Base-by-base conservation (phyloP, 805 yeast genomes). In the Ogataea chonburiensis region DNA sequence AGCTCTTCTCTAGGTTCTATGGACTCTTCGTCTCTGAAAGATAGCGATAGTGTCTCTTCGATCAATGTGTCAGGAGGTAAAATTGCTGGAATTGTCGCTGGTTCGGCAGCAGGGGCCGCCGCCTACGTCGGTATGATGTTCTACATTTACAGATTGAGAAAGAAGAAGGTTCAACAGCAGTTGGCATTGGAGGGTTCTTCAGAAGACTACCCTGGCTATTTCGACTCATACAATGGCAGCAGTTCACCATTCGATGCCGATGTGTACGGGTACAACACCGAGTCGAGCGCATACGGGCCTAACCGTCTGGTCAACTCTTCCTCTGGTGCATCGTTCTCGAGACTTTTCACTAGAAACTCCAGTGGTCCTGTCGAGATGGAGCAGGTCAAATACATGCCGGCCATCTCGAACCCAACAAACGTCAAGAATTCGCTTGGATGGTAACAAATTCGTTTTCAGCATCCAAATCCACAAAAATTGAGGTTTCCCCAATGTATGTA, bases 41-140 rank as follows among this genome's bases (percentile, higher is more conserved):
- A 11, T 17, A 7, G 28, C n/a, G 25, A 38, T 20, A 37, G 52
- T 4, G 42, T 50, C 8, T 30, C 38, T 23, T 25, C 43, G 5
- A 15, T 34, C 11, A 41, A 33, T 31, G 43, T 34, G 17, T 49
- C 32, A 16, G 58, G 52, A 4, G 47, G 51, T 5, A 71, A 71
- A 43, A 71, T 86, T 16, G 81, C 84, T 17, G 96, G 95, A 23
- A 75, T 88, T 35, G 80, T 91, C 10, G 71, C 86, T 25, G 96
- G 97, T 30, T 79, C 94, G 5, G 79, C 86, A 19, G 77, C 75
- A 10, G 97, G 96, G 37, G 81, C 86, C 29, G 65, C 74, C 6
- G 64, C 75, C 7, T 84, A 85, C 56, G 73, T 85, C 53, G 67
- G 76, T 0, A 62, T 75, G 14, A 71, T 87, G 68, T 65, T 78